Base-by-base conservation (phyloP, 495 filamentous ascomycete genomes). In the Aspergillus indologenus region DNA sequence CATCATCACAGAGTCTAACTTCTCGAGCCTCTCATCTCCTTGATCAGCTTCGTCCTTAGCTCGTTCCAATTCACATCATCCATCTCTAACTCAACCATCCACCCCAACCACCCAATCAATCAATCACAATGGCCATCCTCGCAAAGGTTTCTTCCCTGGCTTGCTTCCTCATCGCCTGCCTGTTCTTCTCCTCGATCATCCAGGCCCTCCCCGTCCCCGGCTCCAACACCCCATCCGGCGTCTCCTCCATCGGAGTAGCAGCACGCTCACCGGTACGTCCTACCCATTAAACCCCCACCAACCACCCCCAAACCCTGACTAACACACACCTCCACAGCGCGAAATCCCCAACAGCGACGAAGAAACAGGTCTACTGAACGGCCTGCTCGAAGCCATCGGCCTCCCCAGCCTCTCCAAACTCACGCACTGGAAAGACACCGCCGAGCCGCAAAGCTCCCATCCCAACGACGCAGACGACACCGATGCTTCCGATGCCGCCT, bases 321-420 rank as follows among this genome's bases (percentile, higher is more conserved):
- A 51, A 19, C 48, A 29, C 18, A 14, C 2, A 3, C 26, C 26
- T 3, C 9, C 9, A 53, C 24, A 75, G 71, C 61, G 74, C 54
- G 48, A 74, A n/a, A 70, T 74, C 34, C 74, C 74, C 11, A 59
- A 61, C 53, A 62, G 62, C n/a, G 53, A 57, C 12, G 9, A 29
- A 4, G 26, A 66, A 5, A 67, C 23, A 0, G 61, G 58, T 22
- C 24, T 74, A 22, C 21, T 77, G 14, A 31, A 54, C 34, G 14
- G 61, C 0, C 15, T 75, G 44, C 43, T 77, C 12, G 54, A 59
- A 26, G 24, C 26, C 3, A 26, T 73, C 6, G 70, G 71, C 19
- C 42, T 77, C 3, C 26, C 56, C 3, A 43, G 51, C 12, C 54
- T 66, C 3, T 44, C 26, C 12, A 58, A 59, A 5, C 58, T 68